Conservation (phyloP, 257 asterid genomes). For the Ehretia macrophylla region DNA sequence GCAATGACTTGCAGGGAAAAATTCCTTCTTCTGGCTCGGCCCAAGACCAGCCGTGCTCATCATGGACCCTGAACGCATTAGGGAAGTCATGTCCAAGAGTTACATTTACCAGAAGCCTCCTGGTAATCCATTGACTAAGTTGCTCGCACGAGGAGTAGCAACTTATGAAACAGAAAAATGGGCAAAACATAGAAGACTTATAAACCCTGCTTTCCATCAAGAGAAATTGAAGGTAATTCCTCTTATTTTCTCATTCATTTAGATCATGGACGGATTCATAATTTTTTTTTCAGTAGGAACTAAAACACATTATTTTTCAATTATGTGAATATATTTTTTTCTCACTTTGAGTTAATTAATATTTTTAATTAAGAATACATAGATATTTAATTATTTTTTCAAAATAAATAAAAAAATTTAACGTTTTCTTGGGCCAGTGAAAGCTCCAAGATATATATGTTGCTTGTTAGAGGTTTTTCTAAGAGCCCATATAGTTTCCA, state of each 20-base stretch:
- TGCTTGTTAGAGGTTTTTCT: too few species aligned
- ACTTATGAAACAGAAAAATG: constrained; percentile 43
- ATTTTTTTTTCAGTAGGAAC: background rate
- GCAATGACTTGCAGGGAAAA: constrained; percentile 32
- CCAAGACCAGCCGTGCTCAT: constrained; percentile 34
- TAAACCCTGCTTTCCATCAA: constrained; percentile 52
- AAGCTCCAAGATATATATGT: too few species aligned
- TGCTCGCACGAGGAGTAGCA: constrained; percentile 35
- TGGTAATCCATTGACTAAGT: constrained; percentile 17
- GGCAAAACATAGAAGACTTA: constrained; percentile 50
- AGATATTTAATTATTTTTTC: too few species aligned
- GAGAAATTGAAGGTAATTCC: constrained; percentile 42
- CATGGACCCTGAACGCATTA: constrained; percentile 31
- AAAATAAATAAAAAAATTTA: too few species aligned
- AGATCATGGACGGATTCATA: background rate
- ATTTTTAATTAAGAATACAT: too few species aligned
- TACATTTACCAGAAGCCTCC: constrained; percentile 34
- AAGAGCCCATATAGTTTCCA: too few species aligned
- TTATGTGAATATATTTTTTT: too few species aligned
- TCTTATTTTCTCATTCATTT: background rate
- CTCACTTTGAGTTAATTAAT: too few species aligned
- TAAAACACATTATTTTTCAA: too few species aligned
- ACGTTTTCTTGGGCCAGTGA: too few species aligned
- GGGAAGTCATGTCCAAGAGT: constrained; percentile 45
- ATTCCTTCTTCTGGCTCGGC: constrained; percentile 43